Evolutionary conservation across 1,139 yeast genomes (phyloP).

Genomic region (Blastobotrys raffinosifermentans): DNA sequence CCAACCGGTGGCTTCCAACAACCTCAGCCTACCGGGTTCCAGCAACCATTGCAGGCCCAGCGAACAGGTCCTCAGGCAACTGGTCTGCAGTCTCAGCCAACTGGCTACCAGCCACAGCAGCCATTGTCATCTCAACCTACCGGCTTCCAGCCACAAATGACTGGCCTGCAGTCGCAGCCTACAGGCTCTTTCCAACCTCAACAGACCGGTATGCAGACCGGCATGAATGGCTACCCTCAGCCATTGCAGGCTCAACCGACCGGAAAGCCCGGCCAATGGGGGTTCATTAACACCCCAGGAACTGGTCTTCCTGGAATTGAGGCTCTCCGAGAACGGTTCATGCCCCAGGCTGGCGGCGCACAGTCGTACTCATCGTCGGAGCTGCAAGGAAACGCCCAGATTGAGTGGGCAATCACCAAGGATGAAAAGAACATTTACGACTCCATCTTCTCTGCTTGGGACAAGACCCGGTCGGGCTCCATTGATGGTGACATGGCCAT

Average conservation of each 20-base stretch:
- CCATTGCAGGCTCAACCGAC: conserved; percentile 43
- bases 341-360: conserved; percentile 55
- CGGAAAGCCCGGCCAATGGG: conserved; percentile 81
- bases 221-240: conserved; percentile 27
- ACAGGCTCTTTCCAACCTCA: conserved; percentile 23
- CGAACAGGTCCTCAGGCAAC: conserved; percentile 25
- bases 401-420: conserved; percentile 70
- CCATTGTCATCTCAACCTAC: conserved; percentile 1
- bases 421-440: conserved; percentile 86
- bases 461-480: conserved; percentile 57
- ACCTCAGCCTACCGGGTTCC: conserved; percentile 37
- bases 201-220: conserved; percentile 27
- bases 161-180: conserved; percentile 20
- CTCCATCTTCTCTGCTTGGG: conserved; percentile 86
- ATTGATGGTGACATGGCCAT: conserved; percentile 81
- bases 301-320: conserved; percentile 73
- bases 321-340: conserved; percentile 67
- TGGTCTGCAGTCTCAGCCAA: conserved; percentile 35
- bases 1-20: conserved; percentile 24
- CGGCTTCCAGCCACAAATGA: conserved; percentile 20
- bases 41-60: conserved; percentile 33
- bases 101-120: conserved; percentile 26
- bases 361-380: conserved; percentile 27
- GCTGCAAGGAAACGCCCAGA: conserved; percentile 31
- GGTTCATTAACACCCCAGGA: conserved; percentile 66